These are phyloP conservation scores for Spencermartinsiella europaea DNA, from an alignment of 805 yeast genomes.

Conservation along the genomic window DNA sequence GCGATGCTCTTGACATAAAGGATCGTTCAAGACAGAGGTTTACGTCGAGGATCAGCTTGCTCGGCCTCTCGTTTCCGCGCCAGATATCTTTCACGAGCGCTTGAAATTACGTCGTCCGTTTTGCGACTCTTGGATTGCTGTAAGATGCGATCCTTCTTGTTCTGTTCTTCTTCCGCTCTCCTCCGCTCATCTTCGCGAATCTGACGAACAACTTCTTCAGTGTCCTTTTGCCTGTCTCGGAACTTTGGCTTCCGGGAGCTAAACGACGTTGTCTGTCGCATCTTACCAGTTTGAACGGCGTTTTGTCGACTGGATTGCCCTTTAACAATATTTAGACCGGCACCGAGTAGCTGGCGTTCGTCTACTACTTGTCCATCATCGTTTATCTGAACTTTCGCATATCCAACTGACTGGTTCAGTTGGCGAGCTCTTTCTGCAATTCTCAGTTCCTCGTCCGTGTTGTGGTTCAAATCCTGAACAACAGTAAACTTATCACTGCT, in stretches of 20 bases:
- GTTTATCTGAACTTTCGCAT: slow-evolving; percentile 21
- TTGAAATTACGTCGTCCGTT: slow-evolving; percentile 15
- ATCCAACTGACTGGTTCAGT: slow-evolving; percentile 19
- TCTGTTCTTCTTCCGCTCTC: slow-evolving; percentile 8
- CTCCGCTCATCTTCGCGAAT: slow-evolving; percentile 8
- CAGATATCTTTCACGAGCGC: slow-evolving; percentile 27
- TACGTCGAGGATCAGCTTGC: slow-evolving; percentile 6
- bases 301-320: neutral
- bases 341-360: slow-evolving; percentile 23
- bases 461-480: slow-evolving; percentile 7
- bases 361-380: slow-evolving; percentile 28
- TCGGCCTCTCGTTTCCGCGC: slow-evolving; percentile 21
- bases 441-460: slow-evolving; percentile 3
- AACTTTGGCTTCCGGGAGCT: neutral
- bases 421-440: slow-evolving; percentile 17
- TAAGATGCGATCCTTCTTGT: slow-evolving; percentile 7
- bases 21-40: no score
- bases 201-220: slow-evolving; percentile 10
- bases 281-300: neutral
- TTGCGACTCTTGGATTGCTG: slow-evolving; percentile 14
- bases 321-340: slow-evolving; percentile 23
- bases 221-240: slow-evolving; percentile 5
- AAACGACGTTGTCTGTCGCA: neutral
- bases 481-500: neutral
- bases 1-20: no score